These are phyloP conservation scores for Saitoella complicata DNA, from an alignment of 805 yeast species.

Conservation along the genomic window DNA sequence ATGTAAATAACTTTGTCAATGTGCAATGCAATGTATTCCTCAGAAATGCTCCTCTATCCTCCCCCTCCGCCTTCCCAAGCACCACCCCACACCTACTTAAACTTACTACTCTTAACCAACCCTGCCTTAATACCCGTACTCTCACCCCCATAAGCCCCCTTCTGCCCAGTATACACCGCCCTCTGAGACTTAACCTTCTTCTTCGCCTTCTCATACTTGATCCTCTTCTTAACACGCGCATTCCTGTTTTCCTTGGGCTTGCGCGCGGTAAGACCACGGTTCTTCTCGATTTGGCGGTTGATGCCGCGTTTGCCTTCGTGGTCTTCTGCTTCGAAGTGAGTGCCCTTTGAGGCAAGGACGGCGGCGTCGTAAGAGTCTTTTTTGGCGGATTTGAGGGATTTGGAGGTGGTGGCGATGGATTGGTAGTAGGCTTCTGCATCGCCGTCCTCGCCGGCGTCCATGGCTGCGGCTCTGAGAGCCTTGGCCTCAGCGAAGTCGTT, in stretches of 20 bases:
- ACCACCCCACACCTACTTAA: slow-evolving; percentile 24
- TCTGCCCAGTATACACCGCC: slow-evolving; percentile 51
- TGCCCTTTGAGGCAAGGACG: slow-evolving; percentile 32
- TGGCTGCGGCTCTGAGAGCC: background rate
- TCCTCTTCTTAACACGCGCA: slow-evolving; percentile 95
- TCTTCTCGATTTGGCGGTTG: slow-evolving; percentile 86
- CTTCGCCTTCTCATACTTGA: slow-evolving; percentile 85
- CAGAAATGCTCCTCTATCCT: too few relatives aligned
- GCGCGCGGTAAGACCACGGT: slow-evolving; percentile 87
- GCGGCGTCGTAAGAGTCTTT: slow-evolving; percentile 53
- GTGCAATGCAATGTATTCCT: too few relatives aligned
- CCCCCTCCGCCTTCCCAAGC: too few relatives aligned
- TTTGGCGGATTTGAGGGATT: slow-evolving; percentile 38
- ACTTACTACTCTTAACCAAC: slow-evolving; percentile 70
- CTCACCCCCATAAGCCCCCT: slow-evolving; percentile 83
- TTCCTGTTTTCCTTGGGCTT: slow-evolving; percentile 89
- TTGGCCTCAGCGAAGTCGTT: slow-evolving; percentile 9
- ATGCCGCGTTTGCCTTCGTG: slow-evolving; percentile 86
- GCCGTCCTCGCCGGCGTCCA: background rate
- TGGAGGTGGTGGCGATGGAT: slow-evolving; percentile 33
- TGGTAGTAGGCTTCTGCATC: slow-evolving; percentile 45
- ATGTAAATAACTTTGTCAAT: too few relatives aligned
- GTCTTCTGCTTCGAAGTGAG: slow-evolving; percentile 48
- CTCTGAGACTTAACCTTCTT: slow-evolving; percentile 84
- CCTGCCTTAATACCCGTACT: slow-evolving; percentile 95